Percentiles rank a stretch among this genome's conserved stretches.
Conservation (phyloP, 257 asterid genomes). For the Capsicum baccatum region DNA sequence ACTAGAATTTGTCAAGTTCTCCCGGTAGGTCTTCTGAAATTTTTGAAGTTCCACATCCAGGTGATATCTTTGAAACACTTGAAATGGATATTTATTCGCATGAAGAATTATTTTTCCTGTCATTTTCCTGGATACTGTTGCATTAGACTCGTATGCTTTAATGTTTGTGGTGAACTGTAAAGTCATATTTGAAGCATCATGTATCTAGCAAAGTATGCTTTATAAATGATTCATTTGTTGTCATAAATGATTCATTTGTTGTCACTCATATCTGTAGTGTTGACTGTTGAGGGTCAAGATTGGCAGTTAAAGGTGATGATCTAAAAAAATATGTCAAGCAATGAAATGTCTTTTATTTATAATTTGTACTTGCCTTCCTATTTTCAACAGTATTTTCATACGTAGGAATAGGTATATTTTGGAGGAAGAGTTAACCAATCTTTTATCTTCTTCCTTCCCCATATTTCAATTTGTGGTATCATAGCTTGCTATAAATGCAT, state of each 20-base stretch:
- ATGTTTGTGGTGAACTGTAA: not conserved
- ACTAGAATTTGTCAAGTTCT: conserved; percentile 28
- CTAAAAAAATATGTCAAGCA: not conserved
- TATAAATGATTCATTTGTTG: conserved; percentile 13
- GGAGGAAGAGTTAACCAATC: not conserved
- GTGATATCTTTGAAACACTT: conserved; percentile 17
- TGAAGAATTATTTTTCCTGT: not conserved
- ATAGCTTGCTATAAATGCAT: not conserved
- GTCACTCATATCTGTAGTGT: not conserved
- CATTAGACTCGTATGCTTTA: conserved; percentile 6
- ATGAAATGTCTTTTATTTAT: not conserved
- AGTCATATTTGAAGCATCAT: not conserved
- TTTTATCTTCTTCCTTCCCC: not conserved
- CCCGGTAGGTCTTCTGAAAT: conserved; percentile 16
- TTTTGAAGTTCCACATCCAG: conserved; percentile 9
- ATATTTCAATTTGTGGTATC: conserved; percentile 8
- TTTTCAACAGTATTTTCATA: not conserved
- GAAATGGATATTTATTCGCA: not conserved
- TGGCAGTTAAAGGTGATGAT: not conserved
- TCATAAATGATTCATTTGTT: conserved; percentile 18
- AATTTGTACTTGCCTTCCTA: not conserved
- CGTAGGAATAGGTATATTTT: not conserved
- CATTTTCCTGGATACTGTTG: not conserved
- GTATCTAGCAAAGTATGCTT: not conserved
- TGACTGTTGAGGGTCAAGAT: not conserved